Percentiles rank a stretch among this genome's conserved stretches.
Evolutionary conservation across 331 rosid species (phyloP).

Genomic region (Phaseolus coccineus): DNA sequence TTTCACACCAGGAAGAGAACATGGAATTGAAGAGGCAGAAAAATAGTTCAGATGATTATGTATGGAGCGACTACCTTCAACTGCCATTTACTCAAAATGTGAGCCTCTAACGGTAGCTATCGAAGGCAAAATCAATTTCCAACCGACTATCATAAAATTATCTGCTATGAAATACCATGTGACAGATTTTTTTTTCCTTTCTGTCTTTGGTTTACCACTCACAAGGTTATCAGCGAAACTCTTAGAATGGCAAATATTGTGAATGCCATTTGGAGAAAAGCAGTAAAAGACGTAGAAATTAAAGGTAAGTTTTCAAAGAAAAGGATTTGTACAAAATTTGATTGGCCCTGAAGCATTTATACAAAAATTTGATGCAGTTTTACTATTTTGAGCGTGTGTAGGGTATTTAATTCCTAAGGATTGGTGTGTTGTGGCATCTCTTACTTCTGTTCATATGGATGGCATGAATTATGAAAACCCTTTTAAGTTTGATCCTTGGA

Average conservation of each 20-base stretch:
- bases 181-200: slow-evolving; percentile 16
- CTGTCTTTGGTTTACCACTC: slow-evolving; percentile 30
- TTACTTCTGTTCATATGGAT: slow-evolving; percentile 77
- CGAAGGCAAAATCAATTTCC: neutral
- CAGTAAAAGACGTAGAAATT: slow-evolving; percentile 69
- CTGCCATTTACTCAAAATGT: slow-evolving; percentile 84
- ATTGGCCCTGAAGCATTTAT: neutral
- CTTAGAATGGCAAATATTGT: slow-evolving; percentile 80
- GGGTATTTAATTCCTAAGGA: slow-evolving; percentile 78
- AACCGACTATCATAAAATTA: neutral
- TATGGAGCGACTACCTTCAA: slow-evolving; percentile 81
- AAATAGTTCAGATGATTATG: slow-evolving; percentile 46
- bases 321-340: neutral
- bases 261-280: slow-evolving; percentile 92
- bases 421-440: slow-evolving; percentile 82
- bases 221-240: slow-evolving; percentile 56
- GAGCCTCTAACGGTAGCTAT: slow-evolving; percentile 42
- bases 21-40: slow-evolving; percentile 71
- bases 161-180: neutral
- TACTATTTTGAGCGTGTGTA: slow-evolving; percentile 42
- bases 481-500: slow-evolving; percentile 84
- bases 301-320: slow-evolving; percentile 50
- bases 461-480: slow-evolving; percentile 65
- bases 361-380: neutral
- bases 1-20: slow-evolving; percentile 71